Conservation (phyloP, 805 yeast genomes). For the Torulaspora microellipsoides region DNA sequence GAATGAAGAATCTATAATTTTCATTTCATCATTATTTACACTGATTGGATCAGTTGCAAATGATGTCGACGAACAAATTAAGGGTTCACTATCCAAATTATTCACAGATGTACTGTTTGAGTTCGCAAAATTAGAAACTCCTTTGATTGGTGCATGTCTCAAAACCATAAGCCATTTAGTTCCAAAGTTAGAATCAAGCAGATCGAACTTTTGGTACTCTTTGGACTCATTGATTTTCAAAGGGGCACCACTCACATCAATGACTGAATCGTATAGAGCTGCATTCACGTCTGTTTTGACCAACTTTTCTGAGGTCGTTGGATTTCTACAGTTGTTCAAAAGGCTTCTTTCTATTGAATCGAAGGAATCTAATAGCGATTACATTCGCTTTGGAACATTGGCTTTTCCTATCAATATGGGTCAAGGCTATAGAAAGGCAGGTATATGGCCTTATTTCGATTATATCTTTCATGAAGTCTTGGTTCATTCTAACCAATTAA, state of each 20-base stretch:
- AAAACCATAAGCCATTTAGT: constrained; percentile 56
- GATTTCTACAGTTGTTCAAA: constrained; percentile 55
- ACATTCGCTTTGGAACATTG: constrained; percentile 40
- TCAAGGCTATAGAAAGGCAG: constrained; percentile 50
- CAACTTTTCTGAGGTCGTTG: constrained; percentile 51
- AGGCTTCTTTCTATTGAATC: constrained; percentile 36
- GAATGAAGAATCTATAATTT: constrained; percentile 74
- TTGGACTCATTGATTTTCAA: constrained; percentile 67
- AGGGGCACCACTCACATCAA: constrained; percentile 23
- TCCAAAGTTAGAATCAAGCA: constrained; percentile 39
- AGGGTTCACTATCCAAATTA: constrained; percentile 17
- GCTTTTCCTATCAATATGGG: constrained; percentile 67
- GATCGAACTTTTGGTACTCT: constrained; percentile 58
- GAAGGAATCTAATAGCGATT: constrained; percentile 24
- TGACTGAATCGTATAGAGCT: constrained; percentile 38
- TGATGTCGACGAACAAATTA: constrained; percentile 26
- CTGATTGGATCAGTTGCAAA: constrained; percentile 52
- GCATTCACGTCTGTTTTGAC: constrained; percentile 45
- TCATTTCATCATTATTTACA: constrained; percentile 68
- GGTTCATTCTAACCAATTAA: constrained; percentile 41
- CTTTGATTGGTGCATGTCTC: constrained; percentile 51
- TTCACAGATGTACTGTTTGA: constrained; percentile 40
- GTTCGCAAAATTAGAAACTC: constrained; percentile 43
- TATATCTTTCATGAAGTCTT: constrained; percentile 66
- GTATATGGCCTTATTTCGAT: constrained; percentile 78